A percentile compares a stretch with the other conserved stretches of the same genome.
Conservation (phyloP, 768 basidiomycete species). For the Epithele typhae region DNA sequence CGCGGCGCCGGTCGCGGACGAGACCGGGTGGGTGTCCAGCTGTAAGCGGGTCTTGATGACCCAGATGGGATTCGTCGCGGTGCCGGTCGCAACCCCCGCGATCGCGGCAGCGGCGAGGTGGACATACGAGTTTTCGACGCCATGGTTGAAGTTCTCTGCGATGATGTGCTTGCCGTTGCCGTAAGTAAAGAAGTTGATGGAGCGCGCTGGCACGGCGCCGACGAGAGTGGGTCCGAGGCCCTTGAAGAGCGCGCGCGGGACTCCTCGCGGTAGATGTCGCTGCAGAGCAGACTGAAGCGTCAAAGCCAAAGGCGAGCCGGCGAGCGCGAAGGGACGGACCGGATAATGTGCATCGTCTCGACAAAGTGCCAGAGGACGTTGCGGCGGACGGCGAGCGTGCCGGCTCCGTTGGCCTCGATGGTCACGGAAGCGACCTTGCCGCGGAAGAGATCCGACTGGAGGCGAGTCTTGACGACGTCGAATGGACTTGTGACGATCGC, state of each 20-base stretch:
- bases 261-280: slow-evolving; percentile 86
- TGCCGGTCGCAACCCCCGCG: slow-evolving; percentile 83
- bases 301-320: too few relatives aligned
- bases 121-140: slow-evolving; percentile 78
- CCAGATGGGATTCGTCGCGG: slow-evolving; percentile 98
- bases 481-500: slow-evolving; percentile 96
- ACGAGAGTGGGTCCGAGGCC: slow-evolving; percentile 93
- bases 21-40: slow-evolving; percentile 33
- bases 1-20: not conserved
- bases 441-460: slow-evolving; percentile 85
- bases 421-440: slow-evolving; percentile 35
- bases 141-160: slow-evolving; percentile 73
- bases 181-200: slow-evolving; percentile 97
- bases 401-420: slow-evolving; percentile 30
- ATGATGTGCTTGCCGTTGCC: slow-evolving; percentile 94
- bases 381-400: slow-evolving; percentile 26
- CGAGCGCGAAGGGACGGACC: slow-evolving; percentile 41
- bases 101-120: slow-evolving; percentile 83
- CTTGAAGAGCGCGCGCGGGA: slow-evolving; percentile 87
- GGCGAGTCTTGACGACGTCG: slow-evolving; percentile 95
- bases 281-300: slow-evolving; percentile 23
- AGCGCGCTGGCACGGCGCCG: slow-evolving; percentile 91
- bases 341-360: slow-evolving; percentile 86
- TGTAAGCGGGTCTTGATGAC: slow-evolving; percentile 97
- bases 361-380: slow-evolving; percentile 89